A percentile compares a stretch with the other conserved stretches of the same genome.
These are phyloP conservation scores for Colletotrichum kahawae DNA, from an alignment of 2,329 filamentous ascomycete species.

Conservation along the genomic window DNA sequence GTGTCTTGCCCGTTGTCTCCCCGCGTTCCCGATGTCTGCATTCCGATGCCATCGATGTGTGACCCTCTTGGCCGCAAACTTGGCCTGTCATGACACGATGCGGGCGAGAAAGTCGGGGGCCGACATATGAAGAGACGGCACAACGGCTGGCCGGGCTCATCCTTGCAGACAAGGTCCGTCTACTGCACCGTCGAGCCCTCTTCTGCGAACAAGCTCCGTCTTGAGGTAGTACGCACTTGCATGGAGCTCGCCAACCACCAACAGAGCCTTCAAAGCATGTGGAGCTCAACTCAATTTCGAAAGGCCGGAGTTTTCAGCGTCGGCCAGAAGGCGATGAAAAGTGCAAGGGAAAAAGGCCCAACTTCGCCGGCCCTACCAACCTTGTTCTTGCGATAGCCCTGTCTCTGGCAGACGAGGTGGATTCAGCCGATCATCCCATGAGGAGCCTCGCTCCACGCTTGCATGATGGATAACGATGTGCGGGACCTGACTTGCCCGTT, in stretches of 20 bases:
- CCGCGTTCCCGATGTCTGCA: not conserved
- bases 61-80: not conserved
- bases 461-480: conserved; percentile 13
- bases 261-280: not conserved
- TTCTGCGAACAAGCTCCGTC: conserved; percentile 10
- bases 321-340: not conserved
- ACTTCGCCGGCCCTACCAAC: conserved; percentile 3
- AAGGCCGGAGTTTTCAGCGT: not conserved
- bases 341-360: not conserved
- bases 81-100: conserved; percentile 7
- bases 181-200: not conserved
- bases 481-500: conserved; percentile 17
- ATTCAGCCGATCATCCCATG: conserved; percentile 13
- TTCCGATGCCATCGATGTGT: not conserved
- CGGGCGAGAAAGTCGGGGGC: not conserved
- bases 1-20: not conserved
- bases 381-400: not conserved
- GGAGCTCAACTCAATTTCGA: not conserved
- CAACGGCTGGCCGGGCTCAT: not conserved
- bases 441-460: conserved; percentile 6
- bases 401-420: conserved; percentile 1
- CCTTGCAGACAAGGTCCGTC: conserved; percentile 2
- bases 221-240: conserved; percentile 6
- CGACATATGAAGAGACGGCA: conserved; percentile 5
- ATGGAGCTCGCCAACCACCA: conserved; percentile 9